Base-by-base conservation (phyloP, 2,329 filamentous ascomycete genomes). In the Pleomassaria siparia region DNA sequence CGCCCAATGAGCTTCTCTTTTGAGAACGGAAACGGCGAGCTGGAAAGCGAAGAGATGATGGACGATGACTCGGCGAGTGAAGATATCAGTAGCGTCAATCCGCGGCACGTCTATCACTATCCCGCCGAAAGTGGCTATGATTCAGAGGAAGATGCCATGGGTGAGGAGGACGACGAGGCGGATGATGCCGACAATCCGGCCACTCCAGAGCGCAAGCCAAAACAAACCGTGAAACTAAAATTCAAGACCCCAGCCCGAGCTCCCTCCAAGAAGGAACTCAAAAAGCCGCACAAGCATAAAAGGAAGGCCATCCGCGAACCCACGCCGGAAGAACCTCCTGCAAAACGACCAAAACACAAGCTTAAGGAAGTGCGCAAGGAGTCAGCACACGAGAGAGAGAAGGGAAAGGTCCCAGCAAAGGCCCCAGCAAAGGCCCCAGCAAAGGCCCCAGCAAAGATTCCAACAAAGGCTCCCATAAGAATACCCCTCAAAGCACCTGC, bases 1-100 rank as follows among this genome's bases (percentile, higher is more conserved):
- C 79, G 77, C 51, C 75, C 85, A 54, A 89, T 89, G 84, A 88
- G 85, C 65, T 85, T 88, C 52, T 84, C 86, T 46, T 89, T 89
- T 58, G 84, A 87, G 60, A 80, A 82, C 61, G 78, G 80, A 0
- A 77, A 81, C 49, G 80, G 81, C 32, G 76, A 79, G 47, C 79
- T 53, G 72, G 78, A 67, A 47, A 82, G 77, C 26, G 78, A 81
- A 49, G 71, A 64, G 32, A 75, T 62, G 20, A 56, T 64, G 32
- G 55, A 58, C 20, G 47, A 56, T 21, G 62, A 62, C 24, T 68
- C 64, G 10, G 63, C 54, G 22, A 67, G 65, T 32, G 65, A 67
- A 41, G 62, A 62, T 44, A 51, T 54, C 33, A 70, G 63, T n/a
- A n/a, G n/a, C 50, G 55, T 69, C 35, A 66, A 71, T 28, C 66